Base-by-base conservation (phyloP, 1,284 basidiomycete species). In the Chalciporus piperatoides region DNA sequence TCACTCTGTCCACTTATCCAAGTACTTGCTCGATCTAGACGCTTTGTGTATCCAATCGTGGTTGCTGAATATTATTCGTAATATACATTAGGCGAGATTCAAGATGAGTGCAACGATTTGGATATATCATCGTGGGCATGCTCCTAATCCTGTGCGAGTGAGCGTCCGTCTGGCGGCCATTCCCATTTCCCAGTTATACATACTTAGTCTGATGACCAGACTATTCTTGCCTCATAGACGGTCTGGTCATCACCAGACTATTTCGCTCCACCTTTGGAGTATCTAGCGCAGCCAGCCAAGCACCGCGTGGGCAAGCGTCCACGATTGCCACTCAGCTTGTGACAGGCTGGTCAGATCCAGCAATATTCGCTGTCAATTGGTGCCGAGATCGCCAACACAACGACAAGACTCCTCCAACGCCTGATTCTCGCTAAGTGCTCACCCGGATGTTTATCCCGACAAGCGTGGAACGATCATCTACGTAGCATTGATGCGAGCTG, bases 11-110 rank as follows among this genome's bases (percentile, higher is more conserved):
- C 39, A 46, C 45, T 52, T 55, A 56, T 54, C 44, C 55, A 54
- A 55, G 46, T 64, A 54, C 47, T 54, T 46, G 43, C 46, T 54
- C 32, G 37, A 60, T 62, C 50, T 63, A 59, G 59, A 59, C 33
- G 40, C 35, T 51, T 48, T 44, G 38, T 48, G 43, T 56, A 46
- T 33, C 49, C 33, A 21, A 35, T 38, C 43, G 24, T 50, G 37
- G 33, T 45, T 48, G 17, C 17, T 32, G 46, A 33, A 27, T 41
- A 7, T 17, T 17, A 17, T 35, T 17, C 35, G 36, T 44, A 41
- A 45, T 15, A 33, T 35, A 4, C 19, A 19, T 19, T 19, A 19
- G 19, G 19, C 19, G 19, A 19, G 19, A 19, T 19, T 19, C 19
- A 19, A 19, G 19, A 19, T 19, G 19, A 19, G 19, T 3, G 19